These are phyloP conservation scores for Kwoniella sp. DNA, from an alignment of 768 basidiomycete genomes.

Conservation along the genomic window DNA sequence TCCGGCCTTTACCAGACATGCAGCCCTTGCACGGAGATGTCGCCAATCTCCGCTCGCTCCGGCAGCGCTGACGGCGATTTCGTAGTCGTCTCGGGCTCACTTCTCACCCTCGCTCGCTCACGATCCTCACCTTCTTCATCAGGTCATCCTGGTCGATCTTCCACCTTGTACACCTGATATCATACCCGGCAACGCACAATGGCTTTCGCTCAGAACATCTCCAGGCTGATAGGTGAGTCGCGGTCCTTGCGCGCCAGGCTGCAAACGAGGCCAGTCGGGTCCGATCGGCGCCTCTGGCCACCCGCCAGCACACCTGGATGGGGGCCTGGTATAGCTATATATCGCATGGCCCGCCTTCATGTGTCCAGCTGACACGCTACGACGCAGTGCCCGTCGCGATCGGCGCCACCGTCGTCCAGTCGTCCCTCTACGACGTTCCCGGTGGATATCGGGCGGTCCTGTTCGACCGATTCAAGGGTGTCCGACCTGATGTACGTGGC, in stretches of 20 bases:
- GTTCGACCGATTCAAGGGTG: conserved; percentile 95
- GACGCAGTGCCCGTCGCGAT: conserved; percentile 64
- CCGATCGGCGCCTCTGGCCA: too few species aligned
- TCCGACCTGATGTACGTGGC: conserved; percentile 65
- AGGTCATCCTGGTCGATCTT: not conserved
- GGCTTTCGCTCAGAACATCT: conserved; percentile 34
- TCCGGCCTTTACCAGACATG: not conserved
- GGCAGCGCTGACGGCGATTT: not conserved
- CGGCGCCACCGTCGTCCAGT: conserved; percentile 54
- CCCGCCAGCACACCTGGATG: too few species aligned
- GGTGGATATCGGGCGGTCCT: conserved; percentile 91
- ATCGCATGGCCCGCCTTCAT: too few species aligned
- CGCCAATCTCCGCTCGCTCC: not conserved
- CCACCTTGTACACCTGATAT: not conserved
- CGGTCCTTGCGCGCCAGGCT: too few species aligned
- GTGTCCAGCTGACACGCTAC: not conserved
- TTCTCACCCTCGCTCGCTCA: not conserved
- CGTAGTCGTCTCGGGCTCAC: not conserved
- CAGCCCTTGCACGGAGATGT: not conserved
- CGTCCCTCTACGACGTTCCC: conserved; percentile 62
- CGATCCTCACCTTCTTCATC: not conserved
- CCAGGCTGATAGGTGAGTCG: conserved; percentile 28
- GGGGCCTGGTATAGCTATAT: too few species aligned
- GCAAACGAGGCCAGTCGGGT: too few species aligned
- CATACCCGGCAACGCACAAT: conserved; percentile 3